phyloP scores from a whole-genome alignment of 441 rosid genomes.

The Mallotus repandus region DNA sequence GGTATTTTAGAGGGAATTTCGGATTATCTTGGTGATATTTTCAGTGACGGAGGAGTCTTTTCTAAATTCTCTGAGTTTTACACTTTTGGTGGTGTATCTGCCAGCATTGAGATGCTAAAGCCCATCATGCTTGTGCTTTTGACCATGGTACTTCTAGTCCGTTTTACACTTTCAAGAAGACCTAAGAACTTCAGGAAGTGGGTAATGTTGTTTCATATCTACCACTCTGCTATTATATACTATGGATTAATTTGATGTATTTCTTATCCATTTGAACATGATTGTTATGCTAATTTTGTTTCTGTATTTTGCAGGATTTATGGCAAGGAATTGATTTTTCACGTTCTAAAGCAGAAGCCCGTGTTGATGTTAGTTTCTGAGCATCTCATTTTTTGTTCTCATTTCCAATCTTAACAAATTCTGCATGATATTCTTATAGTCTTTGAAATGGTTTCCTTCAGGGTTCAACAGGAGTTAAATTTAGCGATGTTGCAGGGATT shows the following conservation, averaged over 20 bases:
- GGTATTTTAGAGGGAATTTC: conserved; percentile 57
- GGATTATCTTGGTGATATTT: conserved; percentile 61
- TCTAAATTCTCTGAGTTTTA: conserved; percentile 63
- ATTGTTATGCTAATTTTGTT: conserved; percentile 13
- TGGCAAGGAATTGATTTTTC: conserved; percentile 99
- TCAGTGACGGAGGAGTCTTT: conserved; percentile 64
- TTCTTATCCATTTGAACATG: conserved; percentile 9
- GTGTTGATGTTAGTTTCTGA: conserved; percentile 76
- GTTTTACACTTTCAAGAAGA: conserved; percentile 86
- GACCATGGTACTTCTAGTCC: conserved; percentile 84
- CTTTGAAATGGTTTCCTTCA: conserved; percentile 31
- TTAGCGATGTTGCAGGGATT: conserved; percentile 90
- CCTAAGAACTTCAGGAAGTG: conserved; percentile 98
- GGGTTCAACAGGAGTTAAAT: conserved; percentile 97
- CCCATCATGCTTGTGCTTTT: conserved; percentile 71
- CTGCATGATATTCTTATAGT: conserved; percentile 25
- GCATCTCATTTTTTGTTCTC: conserved; percentile 11
- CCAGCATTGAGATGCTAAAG: conserved; percentile 75
- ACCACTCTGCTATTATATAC: conserved; percentile 9
- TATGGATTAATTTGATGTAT: conserved; percentile 9
- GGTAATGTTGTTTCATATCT: conserved; percentile 46
- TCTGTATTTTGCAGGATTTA: conserved; percentile 59
- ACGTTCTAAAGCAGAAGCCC: conserved; percentile 97
- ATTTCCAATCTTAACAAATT: conserved; percentile 17
- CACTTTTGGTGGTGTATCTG: conserved; percentile 74